These are phyloP conservation scores for Aspergillus ochraceus DNA, from an alignment of 2,329 filamentous ascomycete species.

Conservation along the genomic window DNA sequence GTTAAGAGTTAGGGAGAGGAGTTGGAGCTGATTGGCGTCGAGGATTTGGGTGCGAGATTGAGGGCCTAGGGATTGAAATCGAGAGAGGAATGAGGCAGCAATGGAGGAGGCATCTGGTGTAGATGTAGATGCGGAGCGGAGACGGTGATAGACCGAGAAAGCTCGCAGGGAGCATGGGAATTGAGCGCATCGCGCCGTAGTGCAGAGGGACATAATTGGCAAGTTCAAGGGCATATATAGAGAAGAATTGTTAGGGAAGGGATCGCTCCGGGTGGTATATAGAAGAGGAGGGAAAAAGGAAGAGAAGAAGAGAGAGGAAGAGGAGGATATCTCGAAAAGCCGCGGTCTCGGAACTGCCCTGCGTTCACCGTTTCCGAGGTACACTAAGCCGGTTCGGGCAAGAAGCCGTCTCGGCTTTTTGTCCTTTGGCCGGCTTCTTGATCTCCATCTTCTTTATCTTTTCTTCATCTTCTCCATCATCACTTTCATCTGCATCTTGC, in stretches of 20 bases:
- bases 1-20: slow-evolving; percentile 59
- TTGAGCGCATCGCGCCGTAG: background rate
- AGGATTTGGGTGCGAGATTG: slow-evolving; percentile 53
- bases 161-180: background rate
- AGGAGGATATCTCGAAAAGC: background rate
- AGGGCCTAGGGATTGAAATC: slow-evolving; percentile 44
- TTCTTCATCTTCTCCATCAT: no score
- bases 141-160: slow-evolving; percentile 15
- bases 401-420: background rate
- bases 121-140: slow-evolving; percentile 13
- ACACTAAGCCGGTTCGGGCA: background rate
- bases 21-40: slow-evolving; percentile 64
- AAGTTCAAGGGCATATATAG: background rate
- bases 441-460: no score
- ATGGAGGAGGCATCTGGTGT: slow-evolving; percentile 30
- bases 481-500: background rate
- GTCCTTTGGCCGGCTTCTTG: background rate
- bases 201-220: slow-evolving; percentile 8
- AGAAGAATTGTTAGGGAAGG: background rate
- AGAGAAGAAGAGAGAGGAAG: background rate
- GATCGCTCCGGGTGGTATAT: background rate
- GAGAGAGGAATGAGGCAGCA: slow-evolving; percentile 43
- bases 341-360: background rate
- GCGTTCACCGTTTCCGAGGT: background rate
- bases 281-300: background rate